Conservation (phyloP, 179 eudicot genomes). For the Actinidia polygama region DNA sequence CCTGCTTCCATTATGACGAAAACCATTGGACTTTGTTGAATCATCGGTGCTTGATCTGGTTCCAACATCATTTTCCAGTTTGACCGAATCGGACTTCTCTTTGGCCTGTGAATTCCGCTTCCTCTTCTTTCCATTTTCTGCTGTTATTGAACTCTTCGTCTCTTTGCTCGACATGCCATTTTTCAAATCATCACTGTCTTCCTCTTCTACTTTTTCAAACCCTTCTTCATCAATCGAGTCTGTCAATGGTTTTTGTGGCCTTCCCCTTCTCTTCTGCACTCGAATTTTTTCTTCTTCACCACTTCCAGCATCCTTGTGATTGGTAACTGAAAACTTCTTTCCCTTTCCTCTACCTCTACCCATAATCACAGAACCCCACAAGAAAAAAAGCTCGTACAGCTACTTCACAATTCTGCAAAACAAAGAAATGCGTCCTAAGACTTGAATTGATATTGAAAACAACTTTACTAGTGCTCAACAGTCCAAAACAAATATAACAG, state of each 20-base stretch:
- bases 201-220: conserved; percentile 40
- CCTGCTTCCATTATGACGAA: conserved; percentile 74
- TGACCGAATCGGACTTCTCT: conserved; percentile 43
- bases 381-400: no score
- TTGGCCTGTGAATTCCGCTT: conserved; percentile 48
- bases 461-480: no score
- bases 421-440: no score
- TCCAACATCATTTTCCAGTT: conserved; percentile 52
- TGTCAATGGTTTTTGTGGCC: conserved; percentile 72
- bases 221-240: conserved; percentile 54
- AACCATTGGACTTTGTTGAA: conserved; percentile 53
- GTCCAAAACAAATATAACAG: no score
- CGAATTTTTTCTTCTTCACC: conserved; percentile 75
- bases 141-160: conserved; percentile 22
- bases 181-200: conserved; percentile 40
- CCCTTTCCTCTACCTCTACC: conserved; percentile 84
- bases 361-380: conserved; percentile 41
- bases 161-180: conserved; percentile 33
- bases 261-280: conserved; percentile 64
- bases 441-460: no score
- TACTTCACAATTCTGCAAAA: no score
- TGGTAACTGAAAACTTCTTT: conserved; percentile 46
- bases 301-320: conserved; percentile 58
- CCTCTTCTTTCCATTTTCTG: conserved; percentile 62
- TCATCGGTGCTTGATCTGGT: conserved; percentile 46